A percentile compares a stretch with the other conserved stretches of the same genome.
These are phyloP conservation scores for Gonium pectorale DNA, from an alignment of 139 green algal species.

Conservation along the genomic window DNA sequence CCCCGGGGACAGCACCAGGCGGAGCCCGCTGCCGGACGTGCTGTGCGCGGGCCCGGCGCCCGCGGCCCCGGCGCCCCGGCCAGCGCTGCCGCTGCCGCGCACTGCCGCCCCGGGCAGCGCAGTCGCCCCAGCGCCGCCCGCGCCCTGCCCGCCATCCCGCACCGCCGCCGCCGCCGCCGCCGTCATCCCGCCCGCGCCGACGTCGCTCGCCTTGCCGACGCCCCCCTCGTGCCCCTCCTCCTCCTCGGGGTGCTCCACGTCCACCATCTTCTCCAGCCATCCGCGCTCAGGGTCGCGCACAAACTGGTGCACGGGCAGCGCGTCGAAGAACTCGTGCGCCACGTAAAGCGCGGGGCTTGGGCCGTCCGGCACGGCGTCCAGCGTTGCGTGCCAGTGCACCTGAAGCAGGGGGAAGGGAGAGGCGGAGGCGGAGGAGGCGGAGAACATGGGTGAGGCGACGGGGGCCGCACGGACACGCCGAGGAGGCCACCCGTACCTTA, in stretches of 20 bases:
- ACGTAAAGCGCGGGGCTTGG: slow-evolving; percentile 83
- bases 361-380: slow-evolving; percentile 75
- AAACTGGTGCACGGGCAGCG: slow-evolving; percentile 97
- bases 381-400: slow-evolving; percentile 78
- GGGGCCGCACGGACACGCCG: too few relatives aligned
- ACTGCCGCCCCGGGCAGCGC: background rate
- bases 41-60: background rate
- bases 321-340: slow-evolving; percentile 98
- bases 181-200: background rate
- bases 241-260: slow-evolving; percentile 54
- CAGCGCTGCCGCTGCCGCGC: slow-evolving; percentile 5
- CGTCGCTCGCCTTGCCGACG: background rate
- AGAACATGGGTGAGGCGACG: background rate
- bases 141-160: too few relatives aligned
- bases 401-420: slow-evolving; percentile 18
- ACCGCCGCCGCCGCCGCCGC: background rate
- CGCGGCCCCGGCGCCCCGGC: background rate
- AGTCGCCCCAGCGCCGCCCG: background rate
- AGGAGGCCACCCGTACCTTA: too few relatives aligned
- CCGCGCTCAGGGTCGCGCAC: slow-evolving; percentile 54
- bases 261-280: slow-evolving; percentile 91
- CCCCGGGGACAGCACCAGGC: slow-evolving; percentile 84
- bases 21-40: slow-evolving; percentile 58
- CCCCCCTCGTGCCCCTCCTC: background rate
- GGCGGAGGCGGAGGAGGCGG: background rate